Evolutionary conservation across 176 grass and related monocot species (phyloP).

Genomic region (Carex parvula): DNA sequence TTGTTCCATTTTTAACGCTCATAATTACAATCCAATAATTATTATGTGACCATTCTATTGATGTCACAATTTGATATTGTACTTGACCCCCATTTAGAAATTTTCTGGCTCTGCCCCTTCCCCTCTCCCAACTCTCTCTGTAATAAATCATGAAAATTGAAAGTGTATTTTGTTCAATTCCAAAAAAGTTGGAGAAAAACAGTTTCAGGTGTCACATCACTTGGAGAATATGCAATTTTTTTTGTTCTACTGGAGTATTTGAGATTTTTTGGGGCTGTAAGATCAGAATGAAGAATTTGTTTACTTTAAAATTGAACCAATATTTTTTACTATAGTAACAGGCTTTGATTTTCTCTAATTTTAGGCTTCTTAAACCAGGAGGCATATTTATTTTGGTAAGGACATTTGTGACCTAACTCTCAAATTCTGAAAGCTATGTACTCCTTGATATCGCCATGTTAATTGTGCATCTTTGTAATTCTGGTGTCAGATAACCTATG

Average conservation of each 20-base stretch:
- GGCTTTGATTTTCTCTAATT: slow-evolving; percentile 26
- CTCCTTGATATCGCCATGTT: slow-evolving; percentile 1
- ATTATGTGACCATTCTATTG: too few relatives aligned
- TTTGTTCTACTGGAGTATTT: not conserved
- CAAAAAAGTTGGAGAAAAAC: not conserved
- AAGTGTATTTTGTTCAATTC: not conserved
- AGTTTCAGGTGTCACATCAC: not conserved
- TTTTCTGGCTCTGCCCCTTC: not conserved
- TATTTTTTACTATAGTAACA: slow-evolving; percentile 30
- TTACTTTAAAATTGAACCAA: not conserved
- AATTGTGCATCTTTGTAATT: slow-evolving; percentile 27
- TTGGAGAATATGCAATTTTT: not conserved
- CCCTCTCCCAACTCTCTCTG: not conserved
- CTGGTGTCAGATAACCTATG: slow-evolving; percentile 84
- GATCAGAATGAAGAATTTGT: not conserved
- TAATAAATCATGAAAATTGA: not conserved
- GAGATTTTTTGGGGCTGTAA: not conserved
- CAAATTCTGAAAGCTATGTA: slow-evolving; percentile 17
- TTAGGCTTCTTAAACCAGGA: slow-evolving; percentile 87
- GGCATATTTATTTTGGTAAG: slow-evolving; percentile 88
- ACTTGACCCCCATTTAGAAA: too few relatives aligned
- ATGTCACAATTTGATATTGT: too few relatives aligned
- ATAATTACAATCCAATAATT: too few relatives aligned
- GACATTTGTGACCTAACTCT: slow-evolving; percentile 8
- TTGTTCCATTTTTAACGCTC: too few relatives aligned